Evolutionary conservation across 1,284 basidiomycete species (phyloP).

Genomic region (Sanghuangporus baumii): DNA sequence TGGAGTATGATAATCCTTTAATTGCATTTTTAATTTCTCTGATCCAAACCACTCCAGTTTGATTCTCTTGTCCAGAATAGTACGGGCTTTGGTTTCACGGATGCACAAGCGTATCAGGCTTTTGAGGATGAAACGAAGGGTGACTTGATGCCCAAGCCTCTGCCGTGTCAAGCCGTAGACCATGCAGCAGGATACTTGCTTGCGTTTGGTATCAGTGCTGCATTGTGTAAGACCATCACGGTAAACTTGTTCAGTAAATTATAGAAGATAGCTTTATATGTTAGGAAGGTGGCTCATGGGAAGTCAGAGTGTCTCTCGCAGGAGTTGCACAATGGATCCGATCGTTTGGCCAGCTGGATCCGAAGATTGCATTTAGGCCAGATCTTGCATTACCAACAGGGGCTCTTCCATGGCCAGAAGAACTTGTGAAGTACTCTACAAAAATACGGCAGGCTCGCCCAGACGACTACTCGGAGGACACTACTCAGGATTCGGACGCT

Average conservation of each 20-base stretch:
- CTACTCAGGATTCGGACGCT: conserved; percentile 8
- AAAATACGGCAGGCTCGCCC: conserved; percentile 24
- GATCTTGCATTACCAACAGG: conserved; percentile 33
- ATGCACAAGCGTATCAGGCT: conserved; percentile 41
- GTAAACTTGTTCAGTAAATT: conserved; percentile 27
- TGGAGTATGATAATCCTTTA: conserved; percentile 35
- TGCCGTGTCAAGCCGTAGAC: conserved; percentile 62
- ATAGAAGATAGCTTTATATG: background rate
- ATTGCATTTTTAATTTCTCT: background rate
- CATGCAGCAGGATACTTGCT: conserved; percentile 58
- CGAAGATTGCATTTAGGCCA: conserved; percentile 36
- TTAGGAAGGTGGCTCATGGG: conserved; percentile 59
- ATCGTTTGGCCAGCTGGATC: conserved; percentile 43
- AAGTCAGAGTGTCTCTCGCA: conserved; percentile 54
- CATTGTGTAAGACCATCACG: conserved; percentile 46
- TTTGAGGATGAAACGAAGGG: conserved; percentile 23
- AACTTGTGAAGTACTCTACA: conserved; percentile 31
- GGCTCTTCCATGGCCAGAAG: conserved; percentile 29
- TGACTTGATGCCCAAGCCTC: conserved; percentile 33
- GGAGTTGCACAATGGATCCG: conserved; percentile 53
- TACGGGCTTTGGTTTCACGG: conserved; percentile 55
- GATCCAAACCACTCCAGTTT: conserved; percentile 36
- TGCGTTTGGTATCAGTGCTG: conserved; percentile 53
- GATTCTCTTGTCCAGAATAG: conserved; percentile 67
- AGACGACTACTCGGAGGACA: conserved; percentile 13